Evolutionary conservation across 768 basidiomycete species (phyloP).

Genomic region (Macrolepiota dolichaula): DNA sequence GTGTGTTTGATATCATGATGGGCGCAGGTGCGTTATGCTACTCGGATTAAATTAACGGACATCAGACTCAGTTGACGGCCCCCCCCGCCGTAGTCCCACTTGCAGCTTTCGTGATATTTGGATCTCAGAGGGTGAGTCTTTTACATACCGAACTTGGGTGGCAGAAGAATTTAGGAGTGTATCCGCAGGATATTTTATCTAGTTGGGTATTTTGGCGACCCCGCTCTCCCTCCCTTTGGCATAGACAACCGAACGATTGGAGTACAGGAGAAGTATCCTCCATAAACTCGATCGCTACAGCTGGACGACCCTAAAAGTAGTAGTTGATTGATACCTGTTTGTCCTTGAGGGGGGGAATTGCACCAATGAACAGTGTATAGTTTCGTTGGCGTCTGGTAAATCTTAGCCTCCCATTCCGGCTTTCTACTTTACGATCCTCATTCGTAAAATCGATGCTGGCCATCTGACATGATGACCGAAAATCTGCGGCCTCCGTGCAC

Average conservation of each 20-base stretch:
- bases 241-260: not conserved
- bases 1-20: constrained; percentile 2
- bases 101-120: constrained; percentile 1
- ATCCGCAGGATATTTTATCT: constrained; percentile 1
- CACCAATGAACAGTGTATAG: not conserved
- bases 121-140: constrained; percentile 3
- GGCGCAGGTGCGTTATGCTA: not conserved
- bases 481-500: too few species aligned
- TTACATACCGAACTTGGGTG: not conserved
- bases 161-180: not conserved
- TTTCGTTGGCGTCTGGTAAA: too few species aligned
- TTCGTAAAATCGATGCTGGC: too few species aligned
- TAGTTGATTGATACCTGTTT: not conserved
- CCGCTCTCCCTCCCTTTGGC: not conserved
- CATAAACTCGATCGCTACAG: not conserved
- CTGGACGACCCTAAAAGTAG: not conserved
- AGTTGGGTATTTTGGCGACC: constrained; percentile 6
- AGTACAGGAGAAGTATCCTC: not conserved
- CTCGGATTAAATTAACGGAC: not conserved
- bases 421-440: too few species aligned
- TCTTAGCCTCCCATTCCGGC: too few species aligned
- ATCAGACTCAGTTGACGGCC: too few species aligned
- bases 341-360: not conserved
- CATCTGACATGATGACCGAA: too few species aligned
- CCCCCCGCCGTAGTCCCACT: not conserved